Conservation (phyloP, 805 yeast species). For the Saturnispora sekii region DNA sequence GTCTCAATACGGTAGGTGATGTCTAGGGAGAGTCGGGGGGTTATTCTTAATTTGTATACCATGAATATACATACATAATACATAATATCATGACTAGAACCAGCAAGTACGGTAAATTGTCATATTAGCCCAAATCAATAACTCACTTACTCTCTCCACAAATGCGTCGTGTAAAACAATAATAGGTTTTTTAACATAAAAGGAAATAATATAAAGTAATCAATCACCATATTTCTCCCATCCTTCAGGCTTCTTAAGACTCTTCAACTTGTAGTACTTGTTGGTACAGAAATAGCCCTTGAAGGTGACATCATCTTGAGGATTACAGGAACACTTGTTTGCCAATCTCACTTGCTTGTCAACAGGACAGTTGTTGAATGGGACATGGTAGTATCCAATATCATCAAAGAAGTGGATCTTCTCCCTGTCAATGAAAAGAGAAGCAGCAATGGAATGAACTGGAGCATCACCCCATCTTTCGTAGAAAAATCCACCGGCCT, state of each 20-base stretch:
- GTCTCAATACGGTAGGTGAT: too few species aligned
- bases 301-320: conserved; percentile 68
- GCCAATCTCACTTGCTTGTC: conserved; percentile 46
- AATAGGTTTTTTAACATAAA: neutral
- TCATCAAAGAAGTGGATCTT: conserved; percentile 75
- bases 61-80: too few species aligned
- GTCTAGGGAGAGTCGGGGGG: too few species aligned
- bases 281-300: conserved; percentile 63
- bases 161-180: neutral
- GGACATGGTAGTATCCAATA: conserved; percentile 77
- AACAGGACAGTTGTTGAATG: conserved; percentile 74
- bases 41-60: too few species aligned
- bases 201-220: neutral
- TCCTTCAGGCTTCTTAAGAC: conserved; percentile 51
- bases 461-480: conserved; percentile 97
- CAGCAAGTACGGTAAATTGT: too few species aligned
- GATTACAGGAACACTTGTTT: conserved; percentile 66
- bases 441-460: conserved; percentile 79
- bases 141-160: too few species aligned
- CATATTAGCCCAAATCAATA: too few species aligned
- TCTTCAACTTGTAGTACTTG: conserved; percentile 47
- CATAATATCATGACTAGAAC: too few species aligned
- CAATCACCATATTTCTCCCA: conserved; percentile 54
- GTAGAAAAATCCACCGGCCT: conserved; percentile 85
- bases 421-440: conserved; percentile 62